Percentiles rank a stretch among this genome's conserved stretches.
These are phyloP conservation scores for Aspergillus thermomutatus DNA, from an alignment of 2,329 filamentous ascomycete species.

Conservation along the genomic window DNA sequence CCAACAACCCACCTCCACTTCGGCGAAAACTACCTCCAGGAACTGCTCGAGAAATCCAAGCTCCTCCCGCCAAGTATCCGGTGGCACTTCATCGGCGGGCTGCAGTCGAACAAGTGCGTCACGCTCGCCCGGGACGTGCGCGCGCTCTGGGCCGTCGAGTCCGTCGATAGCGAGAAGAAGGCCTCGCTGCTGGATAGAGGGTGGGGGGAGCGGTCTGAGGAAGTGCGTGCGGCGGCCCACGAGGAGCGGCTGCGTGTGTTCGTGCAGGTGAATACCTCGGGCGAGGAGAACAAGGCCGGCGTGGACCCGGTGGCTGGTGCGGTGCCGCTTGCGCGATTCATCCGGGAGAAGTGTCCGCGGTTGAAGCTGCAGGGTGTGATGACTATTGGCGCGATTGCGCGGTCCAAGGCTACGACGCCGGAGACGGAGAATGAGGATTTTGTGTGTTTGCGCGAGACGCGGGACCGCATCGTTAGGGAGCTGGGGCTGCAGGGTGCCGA, in stretches of 20 bases:
- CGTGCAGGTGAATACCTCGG: constrained; percentile 94
- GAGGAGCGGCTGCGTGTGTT: constrained; percentile 63
- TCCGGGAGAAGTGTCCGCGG: constrained; percentile 68
- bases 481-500: constrained; percentile 49
- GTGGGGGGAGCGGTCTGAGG: constrained; percentile 53
- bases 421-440: constrained; percentile 95
- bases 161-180: constrained; percentile 85
- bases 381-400: constrained; percentile 94
- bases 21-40: constrained; percentile 94
- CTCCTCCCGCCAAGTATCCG: constrained; percentile 69
- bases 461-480: constrained; percentile 66
- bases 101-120: constrained; percentile 94
- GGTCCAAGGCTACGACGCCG: constrained; percentile 68
- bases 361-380: constrained; percentile 79
- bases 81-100: constrained; percentile 96
- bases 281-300: constrained; percentile 81
- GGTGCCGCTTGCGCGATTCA: constrained; percentile 64
- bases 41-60: constrained; percentile 79
- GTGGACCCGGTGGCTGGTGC: constrained; percentile 61
- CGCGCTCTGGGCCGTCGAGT: constrained; percentile 88
- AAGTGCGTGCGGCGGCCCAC: constrained; percentile 32
- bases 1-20: constrained; percentile 69
- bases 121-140: constrained; percentile 75
- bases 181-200: constrained; percentile 76
- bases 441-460: constrained; percentile 61